These are phyloP conservation scores for Paraphaeosphaeria sporulosa DNA, from an alignment of 2,329 filamentous ascomycete genomes.

Conservation along the genomic window DNA sequence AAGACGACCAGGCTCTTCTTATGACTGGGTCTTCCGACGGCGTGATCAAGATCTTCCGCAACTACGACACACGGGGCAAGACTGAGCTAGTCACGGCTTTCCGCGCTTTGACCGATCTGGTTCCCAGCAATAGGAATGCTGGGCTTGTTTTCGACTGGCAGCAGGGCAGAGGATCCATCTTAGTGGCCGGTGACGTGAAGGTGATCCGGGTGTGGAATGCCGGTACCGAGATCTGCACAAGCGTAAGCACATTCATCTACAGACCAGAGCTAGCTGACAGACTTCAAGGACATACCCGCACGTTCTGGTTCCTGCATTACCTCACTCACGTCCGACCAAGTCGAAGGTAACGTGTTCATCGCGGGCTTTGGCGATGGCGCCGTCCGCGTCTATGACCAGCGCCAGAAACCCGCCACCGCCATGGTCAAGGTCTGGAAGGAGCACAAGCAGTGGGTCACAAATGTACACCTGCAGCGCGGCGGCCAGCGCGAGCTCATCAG, in stretches of 20 bases:
- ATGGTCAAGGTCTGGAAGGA: slow-evolving; percentile 99
- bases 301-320: slow-evolving; percentile 96
- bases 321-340: slow-evolving; percentile 94
- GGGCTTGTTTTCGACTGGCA: slow-evolving; percentile 99
- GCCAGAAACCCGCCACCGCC: slow-evolving; percentile 80
- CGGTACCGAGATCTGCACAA: slow-evolving; percentile 87
- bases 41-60: slow-evolving; percentile 89
- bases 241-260: slow-evolving; percentile 54
- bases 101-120: slow-evolving; percentile 90
- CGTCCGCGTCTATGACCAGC: slow-evolving; percentile 91
- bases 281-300: slow-evolving; percentile 79
- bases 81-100: slow-evolving; percentile 90
- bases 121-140: slow-evolving; percentile 91
- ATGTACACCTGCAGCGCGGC: slow-evolving; percentile 95
- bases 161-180: slow-evolving; percentile 90
- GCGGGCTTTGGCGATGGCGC: slow-evolving; percentile 97
- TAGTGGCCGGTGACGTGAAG: slow-evolving; percentile 96
- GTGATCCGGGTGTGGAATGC: slow-evolving; percentile 97
- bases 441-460: slow-evolving; percentile 94
- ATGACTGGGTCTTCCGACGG: slow-evolving; percentile 97
- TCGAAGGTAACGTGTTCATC: slow-evolving; percentile 94
- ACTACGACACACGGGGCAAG: slow-evolving; percentile 80
- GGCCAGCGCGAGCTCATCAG: slow-evolving; percentile 90
- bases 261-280: slow-evolving; percentile 15
- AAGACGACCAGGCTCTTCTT: slow-evolving; percentile 93